Base-by-base conservation (phyloP, 1,284 basidiomycete species). In the Moesziomyces sp. region DNA sequence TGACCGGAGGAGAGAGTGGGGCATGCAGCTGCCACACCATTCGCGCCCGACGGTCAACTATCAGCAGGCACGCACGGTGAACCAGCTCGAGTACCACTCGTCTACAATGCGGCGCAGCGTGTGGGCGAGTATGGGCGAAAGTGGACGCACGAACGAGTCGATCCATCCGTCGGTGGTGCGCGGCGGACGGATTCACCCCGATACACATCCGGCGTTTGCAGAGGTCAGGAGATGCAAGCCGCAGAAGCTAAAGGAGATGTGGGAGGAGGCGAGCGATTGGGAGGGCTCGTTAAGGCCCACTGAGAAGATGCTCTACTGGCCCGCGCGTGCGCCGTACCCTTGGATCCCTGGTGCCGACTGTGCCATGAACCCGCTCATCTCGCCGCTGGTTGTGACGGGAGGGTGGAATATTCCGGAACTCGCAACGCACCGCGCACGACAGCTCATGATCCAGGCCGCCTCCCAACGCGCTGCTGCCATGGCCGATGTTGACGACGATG, bases 81-180 rank as follows among this genome's bases (percentile, higher is more conserved):
- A 45, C 42, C 51, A 58, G 48, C 42, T 52, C 23, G 24, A 46
- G 6, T 73, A 23, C n/a, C 48, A 63, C 28, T 8, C 23, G 2
- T 44, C 35, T 18, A 58, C 49, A 10, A 70, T 67, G 56, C 38
- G 47, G 28, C 56, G 53, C 23, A 59, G 28, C n/a, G 71, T 75
- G 0, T 79, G 75, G 77, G 55, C 43, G 3, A 67, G 52, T 42
- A 63, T 72, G 66, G 49, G 60, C 2, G 4, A 49, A 8, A 58
- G 24, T 10, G 63, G 75, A 2, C 38, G 44, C 1, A 73, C 68
- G n/a, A 16, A 67, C 45, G 77, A 79, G 43, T 24, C 53, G 3
- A 58, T 79, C 40, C 77, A 79, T 34, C 54, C 76, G n/a, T 70
- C 65, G 13, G 72, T 79, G 3, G 47, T 64, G n/a, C 50, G 59